Base-by-base conservation (phyloP, 1,284 basidiomycete species). In the Leccinum proximum region DNA sequence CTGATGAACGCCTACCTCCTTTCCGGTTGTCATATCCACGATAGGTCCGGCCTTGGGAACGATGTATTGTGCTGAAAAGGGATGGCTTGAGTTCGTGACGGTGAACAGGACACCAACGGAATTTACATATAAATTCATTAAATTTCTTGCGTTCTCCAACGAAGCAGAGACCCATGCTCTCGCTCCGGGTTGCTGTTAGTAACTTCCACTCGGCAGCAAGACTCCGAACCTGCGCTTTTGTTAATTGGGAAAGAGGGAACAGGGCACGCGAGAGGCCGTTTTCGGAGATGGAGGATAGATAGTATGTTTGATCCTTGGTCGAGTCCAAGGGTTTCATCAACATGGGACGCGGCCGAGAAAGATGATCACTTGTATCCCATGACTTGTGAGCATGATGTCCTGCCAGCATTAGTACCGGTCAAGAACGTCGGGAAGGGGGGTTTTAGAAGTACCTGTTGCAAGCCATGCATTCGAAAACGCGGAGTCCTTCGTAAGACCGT, bases 111-210 rank as follows among this genome's bases (percentile, higher is more conserved):
- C 33, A 53, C 5, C 13, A 58, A 66, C 18, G 38, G 13, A 58
- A 61, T 78, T 63, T 66, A 94, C 94, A 84, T 59, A 97, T 76
- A 72, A 96, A 97, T 14, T 85, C 79, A 56, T 83, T 82, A 71
- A 97, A 97, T 62, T 80, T 84, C 16, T 83, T 81, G 70, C 89
- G 86, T 76, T 96, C 86, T 13, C 96, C 97, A 8, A 98, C 89
- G 70, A 98, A 98, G 74, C 97, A 98, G n/a, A 98, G 84, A 0
- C 97, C 97, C 91, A 98, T 97, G 75, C 93, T 96, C 74, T 99
- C 97, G 26, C 82, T 82, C 62, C 94, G 83, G 2, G 85, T 80
- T 1, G 94, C 93, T 0, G 92, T 97, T 2, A 91, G 89, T 10
- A 99, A 78, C 0, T 75, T 77, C 74, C 85, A 86, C 53, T 84